These are phyloP conservation scores for Lentinula guzmanii DNA, from an alignment of 768 basidiomycete species.

Conservation along the genomic window DNA sequence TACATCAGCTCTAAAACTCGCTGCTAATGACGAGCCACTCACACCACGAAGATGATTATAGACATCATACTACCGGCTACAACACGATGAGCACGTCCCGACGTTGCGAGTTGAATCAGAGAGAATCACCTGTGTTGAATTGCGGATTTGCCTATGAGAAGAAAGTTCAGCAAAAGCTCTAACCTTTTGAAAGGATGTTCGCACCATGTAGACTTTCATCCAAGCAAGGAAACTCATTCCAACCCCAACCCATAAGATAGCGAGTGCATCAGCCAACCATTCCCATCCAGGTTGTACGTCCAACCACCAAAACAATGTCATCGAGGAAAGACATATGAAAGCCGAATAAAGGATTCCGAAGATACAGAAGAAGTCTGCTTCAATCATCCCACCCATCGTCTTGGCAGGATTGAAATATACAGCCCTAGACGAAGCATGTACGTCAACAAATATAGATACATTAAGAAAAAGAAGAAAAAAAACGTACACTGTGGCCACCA, in stretches of 20 bases:
- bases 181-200: not conserved
- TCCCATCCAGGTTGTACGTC: conserved; percentile 67
- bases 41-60: conserved; percentile 84
- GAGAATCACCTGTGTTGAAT: conserved; percentile 70
- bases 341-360: conserved; percentile 66
- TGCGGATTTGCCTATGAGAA: conserved; percentile 56
- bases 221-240: conserved; percentile 81
- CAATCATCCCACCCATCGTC: conserved; percentile 87
- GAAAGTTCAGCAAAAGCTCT: not conserved
- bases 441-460: not conserved
- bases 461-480: not conserved
- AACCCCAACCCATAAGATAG: conserved; percentile 78
- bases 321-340: conserved; percentile 67
- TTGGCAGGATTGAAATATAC: conserved; percentile 95
- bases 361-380: conserved; percentile 80
- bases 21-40: conserved; percentile 12
- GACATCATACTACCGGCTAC: conserved; percentile 80
- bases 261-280: conserved; percentile 67
- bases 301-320: conserved; percentile 76
- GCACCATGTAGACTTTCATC: conserved; percentile 86
- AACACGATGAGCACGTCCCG: not conserved
- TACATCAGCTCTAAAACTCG: conserved; percentile 1
- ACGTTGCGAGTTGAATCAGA: not conserved
- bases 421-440: conserved; percentile 33
- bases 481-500: conserved; percentile 91